Base-by-base conservation (phyloP, 768 basidiomycete species). In the Xerocomellus dryophilus region DNA sequence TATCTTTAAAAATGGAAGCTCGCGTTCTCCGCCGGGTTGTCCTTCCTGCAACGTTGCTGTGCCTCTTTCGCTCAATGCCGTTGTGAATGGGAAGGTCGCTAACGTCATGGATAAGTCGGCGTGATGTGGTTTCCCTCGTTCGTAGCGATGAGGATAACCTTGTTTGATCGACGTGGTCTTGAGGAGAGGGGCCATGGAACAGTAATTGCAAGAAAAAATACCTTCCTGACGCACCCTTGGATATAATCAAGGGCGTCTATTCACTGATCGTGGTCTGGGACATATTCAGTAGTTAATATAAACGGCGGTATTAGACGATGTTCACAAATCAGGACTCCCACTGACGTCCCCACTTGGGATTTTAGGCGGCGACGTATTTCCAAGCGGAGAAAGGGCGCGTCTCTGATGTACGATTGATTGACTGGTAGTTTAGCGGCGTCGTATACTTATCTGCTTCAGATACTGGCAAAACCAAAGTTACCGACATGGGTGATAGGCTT, bases 51-150 rank as follows among this genome's bases (percentile, higher is more conserved):
- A 56, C 35, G 53, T 63, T 66, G 38, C 31, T 35, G 43, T 35
- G 17, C 39, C 46, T 32, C 46, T 50, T 66, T 47, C 4, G 35
- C 40, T 38, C 27, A 27, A 36, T 53, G 35, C 32, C 36, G 11
- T 31, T 21, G 35, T n/a, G 39, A 44, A 43, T 39, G 23, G 46
- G 18, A 40, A 31, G 4, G 17, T 2, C 5, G 25, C 45, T 67
- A 50, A 67, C 63, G 65, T 44, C 43, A 66, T 29, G 50, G 58
- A 65, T 65, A 67, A 62, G 60, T 65, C 42, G 66, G 60, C 60
- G 63, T 51, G 9, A 47, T 41, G 18, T 17, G 17, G 11, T 49
- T 65, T 56, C 63, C 66, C 34, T 55, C 43, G 34, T 49, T 25
- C 7, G 56, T 58, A 53, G 56, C 53, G 35, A 15, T 47, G 51